Conservation (phyloP, 2,329 filamentous ascomycete species). For the Phaeosphaeriaceae sp. region DNA sequence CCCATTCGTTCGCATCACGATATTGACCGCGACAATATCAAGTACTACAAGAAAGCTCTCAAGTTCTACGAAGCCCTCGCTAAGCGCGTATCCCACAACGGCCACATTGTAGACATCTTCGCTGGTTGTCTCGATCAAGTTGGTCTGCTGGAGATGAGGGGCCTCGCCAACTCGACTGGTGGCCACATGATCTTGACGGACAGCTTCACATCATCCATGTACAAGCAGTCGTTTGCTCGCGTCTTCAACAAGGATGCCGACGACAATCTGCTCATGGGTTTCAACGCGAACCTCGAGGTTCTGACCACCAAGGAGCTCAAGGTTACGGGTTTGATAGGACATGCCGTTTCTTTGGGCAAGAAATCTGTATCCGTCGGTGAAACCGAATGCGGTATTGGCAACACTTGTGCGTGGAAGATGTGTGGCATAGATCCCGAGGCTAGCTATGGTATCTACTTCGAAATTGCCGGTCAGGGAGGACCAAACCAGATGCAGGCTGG, state of each 20-base stretch:
- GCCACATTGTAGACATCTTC: constrained; percentile 97
- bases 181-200: constrained; percentile 98
- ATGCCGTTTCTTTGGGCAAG: constrained; percentile 96
- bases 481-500: constrained; percentile 83
- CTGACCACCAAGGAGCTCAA: constrained; percentile 98
- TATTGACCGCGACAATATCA: constrained; percentile 98
- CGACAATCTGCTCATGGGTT: constrained; percentile 96
- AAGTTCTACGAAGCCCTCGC: constrained; percentile 98
- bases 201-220: constrained; percentile 98
- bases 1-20: constrained; percentile 98
- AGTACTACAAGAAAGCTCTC: constrained; percentile 98
- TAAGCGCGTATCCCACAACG: constrained; percentile 93
- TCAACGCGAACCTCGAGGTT: constrained; percentile 95
- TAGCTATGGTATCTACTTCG: constrained; percentile 96
- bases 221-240: constrained; percentile 96
- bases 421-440: constrained; percentile 94
- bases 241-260: constrained; percentile 97
- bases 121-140: constrained; percentile 97
- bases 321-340: constrained; percentile 95
- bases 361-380: constrained; percentile 97
- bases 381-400: constrained; percentile 97
- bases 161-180: constrained; percentile 91
- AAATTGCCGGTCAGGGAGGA: constrained; percentile 92
- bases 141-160: constrained; percentile 97
- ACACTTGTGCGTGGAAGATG: constrained; percentile 99